phyloP scores from a whole-genome alignment of 2,329 filamentous ascomycete genomes.

The Cladosporium sp. region DNA sequence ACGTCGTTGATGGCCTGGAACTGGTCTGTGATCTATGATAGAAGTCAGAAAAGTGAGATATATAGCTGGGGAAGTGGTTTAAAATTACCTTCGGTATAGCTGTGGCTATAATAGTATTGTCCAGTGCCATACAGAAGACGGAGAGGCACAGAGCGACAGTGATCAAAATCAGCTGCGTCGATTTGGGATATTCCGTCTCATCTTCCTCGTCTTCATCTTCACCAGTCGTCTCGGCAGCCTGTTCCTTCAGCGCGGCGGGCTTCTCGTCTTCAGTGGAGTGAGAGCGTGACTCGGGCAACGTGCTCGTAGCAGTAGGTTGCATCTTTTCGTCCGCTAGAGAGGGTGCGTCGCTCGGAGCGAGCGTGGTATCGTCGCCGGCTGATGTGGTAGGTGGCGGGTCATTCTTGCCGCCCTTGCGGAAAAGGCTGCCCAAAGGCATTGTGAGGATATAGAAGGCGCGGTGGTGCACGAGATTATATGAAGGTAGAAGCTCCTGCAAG shows the following conservation, averaged over 20 bases:
- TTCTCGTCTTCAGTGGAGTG: background rate
- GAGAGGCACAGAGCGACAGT: constrained; percentile 32
- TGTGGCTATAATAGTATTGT: constrained; percentile 32
- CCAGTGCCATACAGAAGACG: constrained; percentile 28
- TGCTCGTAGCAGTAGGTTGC: constrained; percentile 1
- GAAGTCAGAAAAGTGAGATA: background rate
- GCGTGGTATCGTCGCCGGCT: constrained; percentile 11
- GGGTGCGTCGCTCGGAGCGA: constrained; percentile 5
- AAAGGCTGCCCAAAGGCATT: constrained; percentile 8
- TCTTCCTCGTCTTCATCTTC: constrained; percentile 19
- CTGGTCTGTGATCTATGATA: constrained; percentile 17
- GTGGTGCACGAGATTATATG: no score
- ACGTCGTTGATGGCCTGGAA: constrained; percentile 21
- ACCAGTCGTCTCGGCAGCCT: constrained; percentile 13
- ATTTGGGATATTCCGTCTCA: constrained; percentile 30
- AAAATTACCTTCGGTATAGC: constrained; percentile 15
- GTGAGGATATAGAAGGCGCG: background rate
- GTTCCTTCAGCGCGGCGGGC: background rate
- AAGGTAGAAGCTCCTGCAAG: no score
- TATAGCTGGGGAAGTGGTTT: no score
- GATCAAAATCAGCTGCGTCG: constrained; percentile 29
- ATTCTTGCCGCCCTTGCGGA: constrained; percentile 7
- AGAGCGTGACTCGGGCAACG: constrained; percentile 1
- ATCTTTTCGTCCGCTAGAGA: constrained; percentile 10
- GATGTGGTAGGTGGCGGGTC: constrained; percentile 2